Evolutionary conservation across 768 basidiomycete species (phyloP).

Genomic region (Tremella fuciformis): DNA sequence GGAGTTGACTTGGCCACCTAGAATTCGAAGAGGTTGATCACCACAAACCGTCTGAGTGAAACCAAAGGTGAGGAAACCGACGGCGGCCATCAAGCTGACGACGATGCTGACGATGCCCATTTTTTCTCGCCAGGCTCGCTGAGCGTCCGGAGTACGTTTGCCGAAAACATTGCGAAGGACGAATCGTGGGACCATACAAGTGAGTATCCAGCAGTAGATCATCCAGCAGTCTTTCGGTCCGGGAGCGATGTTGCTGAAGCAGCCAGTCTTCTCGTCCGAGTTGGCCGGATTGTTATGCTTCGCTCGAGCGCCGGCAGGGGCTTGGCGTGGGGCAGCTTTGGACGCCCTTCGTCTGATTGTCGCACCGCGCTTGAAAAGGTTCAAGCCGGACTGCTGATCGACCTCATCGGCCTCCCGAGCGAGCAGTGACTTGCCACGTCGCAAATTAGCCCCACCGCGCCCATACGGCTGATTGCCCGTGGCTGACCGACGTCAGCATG

Average conservation of each 20-base stretch:
- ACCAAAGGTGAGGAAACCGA: slow-evolving; percentile 97
- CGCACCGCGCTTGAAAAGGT: slow-evolving; percentile 82
- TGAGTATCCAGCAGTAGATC: slow-evolving; percentile 84
- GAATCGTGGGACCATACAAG: slow-evolving; percentile 72
- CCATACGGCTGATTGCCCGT: slow-evolving; percentile 44
- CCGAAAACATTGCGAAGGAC: slow-evolving; percentile 73
- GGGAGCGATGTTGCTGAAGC: slow-evolving; percentile 69
- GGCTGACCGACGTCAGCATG: slow-evolving; percentile 26
- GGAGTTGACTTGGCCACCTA: slow-evolving; percentile 70
- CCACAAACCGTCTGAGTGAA: slow-evolving; percentile 95
- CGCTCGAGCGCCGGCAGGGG: slow-evolving; percentile 52
- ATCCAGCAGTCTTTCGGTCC: slow-evolving; percentile 94
- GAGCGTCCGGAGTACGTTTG: slow-evolving; percentile 83
- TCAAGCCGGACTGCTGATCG: slow-evolving; percentile 77
- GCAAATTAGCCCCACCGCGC: slow-evolving; percentile 43
- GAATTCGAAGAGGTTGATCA: slow-evolving; percentile 75
- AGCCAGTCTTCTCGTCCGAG: slow-evolving; percentile 41
- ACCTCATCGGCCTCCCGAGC: slow-evolving; percentile 79
- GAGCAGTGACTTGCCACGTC: slow-evolving; percentile 84
- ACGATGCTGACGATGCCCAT: slow-evolving; percentile 86
- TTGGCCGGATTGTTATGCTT: slow-evolving; percentile 50
- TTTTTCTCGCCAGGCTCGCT: slow-evolving; percentile 98
- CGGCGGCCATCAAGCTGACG: slow-evolving; percentile 76
- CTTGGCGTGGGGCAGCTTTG: slow-evolving; percentile 54
- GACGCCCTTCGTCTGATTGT: slow-evolving; percentile 67